A percentile compares a stretch with the other conserved stretches of the same genome.
Evolutionary conservation across 441 rosid species (phyloP).

Genomic region (Erysimum cheiri): DNA sequence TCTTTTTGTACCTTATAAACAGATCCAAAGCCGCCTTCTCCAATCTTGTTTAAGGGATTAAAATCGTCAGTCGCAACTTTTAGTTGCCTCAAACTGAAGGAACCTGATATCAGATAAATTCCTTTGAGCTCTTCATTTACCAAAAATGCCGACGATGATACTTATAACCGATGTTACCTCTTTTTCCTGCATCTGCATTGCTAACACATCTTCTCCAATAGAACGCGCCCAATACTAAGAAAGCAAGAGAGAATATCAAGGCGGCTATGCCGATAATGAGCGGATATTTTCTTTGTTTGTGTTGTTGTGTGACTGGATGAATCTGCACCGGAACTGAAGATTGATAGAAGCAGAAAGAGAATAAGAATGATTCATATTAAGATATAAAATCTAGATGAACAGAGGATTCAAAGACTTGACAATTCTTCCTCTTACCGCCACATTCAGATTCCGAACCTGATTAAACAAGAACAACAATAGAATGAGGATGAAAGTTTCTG

Average conservation of each 20-base stretch:
- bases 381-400: background rate
- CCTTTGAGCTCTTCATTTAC: conserved; percentile 50
- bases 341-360: conserved; percentile 3
- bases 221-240: conserved; percentile 22
- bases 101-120: conserved; percentile 61
- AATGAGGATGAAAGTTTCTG: background rate
- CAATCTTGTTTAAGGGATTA: conserved; percentile 63
- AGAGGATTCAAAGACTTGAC: background rate
- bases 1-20: conserved; percentile 62
- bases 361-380: background rate
- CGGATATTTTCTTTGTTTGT: conserved; percentile 22
- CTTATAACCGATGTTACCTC: conserved; percentile 30
- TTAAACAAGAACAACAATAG: conserved; percentile 19
- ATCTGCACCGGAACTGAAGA: conserved; percentile 28
- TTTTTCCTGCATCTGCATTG: conserved; percentile 10
- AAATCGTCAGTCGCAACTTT: conserved; percentile 69
- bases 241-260: conserved; percentile 30
- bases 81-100: conserved; percentile 65
- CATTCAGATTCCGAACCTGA: conserved; percentile 45
- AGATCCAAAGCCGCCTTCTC: conserved; percentile 92
- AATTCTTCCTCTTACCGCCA: conserved; percentile 40
- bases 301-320: conserved; percentile 14
- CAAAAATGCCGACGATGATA: background rate
- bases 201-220: conserved; percentile 37
- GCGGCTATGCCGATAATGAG: conserved; percentile 37